Evolutionary conservation across 2,329 filamentous ascomycete genomes (phyloP).

Genomic region (Metarhizium sp.): DNA sequence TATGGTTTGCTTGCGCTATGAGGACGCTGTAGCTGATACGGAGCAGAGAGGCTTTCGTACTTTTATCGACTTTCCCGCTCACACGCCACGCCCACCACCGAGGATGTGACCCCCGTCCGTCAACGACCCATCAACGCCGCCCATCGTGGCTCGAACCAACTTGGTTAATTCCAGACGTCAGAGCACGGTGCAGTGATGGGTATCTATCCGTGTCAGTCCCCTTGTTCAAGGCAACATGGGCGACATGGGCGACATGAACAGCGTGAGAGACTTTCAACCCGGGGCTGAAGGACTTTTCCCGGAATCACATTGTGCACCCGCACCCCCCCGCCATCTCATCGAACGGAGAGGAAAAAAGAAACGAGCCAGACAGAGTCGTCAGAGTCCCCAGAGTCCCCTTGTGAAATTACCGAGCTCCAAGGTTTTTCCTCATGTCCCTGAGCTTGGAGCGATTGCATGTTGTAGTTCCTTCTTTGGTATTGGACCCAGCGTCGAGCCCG

Average conservation of each 20-base stretch:
- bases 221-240: neutral
- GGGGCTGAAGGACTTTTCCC: neutral
- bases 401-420: neutral
- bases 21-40: neutral
- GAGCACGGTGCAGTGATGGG: neutral
- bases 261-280: neutral
- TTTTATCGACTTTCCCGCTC: neutral
- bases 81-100: neutral
- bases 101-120: neutral
- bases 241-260: neutral
- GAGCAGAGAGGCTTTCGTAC: neutral
- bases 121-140: neutral
- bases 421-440: conserved; percentile 1
- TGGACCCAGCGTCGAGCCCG: neutral
- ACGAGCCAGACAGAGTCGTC: conserved; percentile 1
- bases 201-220: neutral
- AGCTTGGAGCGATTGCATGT: neutral
- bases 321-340: conserved; percentile 6
- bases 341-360: conserved; percentile 9
- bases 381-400: neutral
- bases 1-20: neutral
- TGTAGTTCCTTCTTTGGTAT: neutral
- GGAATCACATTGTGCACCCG: conserved; percentile 2
- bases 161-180: neutral
- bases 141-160: conserved; percentile 6